Conservation (phyloP, 2,329 filamentous ascomycete species). For the Epichloe hybrida region DNA sequence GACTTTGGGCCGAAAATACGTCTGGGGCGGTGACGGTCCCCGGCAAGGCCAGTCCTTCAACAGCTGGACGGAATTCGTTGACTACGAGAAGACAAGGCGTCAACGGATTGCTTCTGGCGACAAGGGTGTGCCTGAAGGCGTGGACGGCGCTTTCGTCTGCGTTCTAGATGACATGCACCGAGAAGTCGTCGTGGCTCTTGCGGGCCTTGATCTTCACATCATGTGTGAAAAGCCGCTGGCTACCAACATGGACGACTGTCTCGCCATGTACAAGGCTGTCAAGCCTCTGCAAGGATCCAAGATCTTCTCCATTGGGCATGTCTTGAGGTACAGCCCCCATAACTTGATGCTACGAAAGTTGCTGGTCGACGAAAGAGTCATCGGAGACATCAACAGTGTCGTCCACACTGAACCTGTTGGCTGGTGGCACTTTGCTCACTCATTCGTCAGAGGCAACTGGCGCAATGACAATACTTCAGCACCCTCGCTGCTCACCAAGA, state of each 20-base stretch:
- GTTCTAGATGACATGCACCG: conserved; percentile 83
- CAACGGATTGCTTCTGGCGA: conserved; percentile 35
- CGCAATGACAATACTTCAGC: conserved; percentile 63
- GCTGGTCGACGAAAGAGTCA: conserved; percentile 57
- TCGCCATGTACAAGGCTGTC: conserved; percentile 55
- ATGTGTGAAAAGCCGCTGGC: conserved; percentile 94
- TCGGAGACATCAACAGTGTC: conserved; percentile 75
- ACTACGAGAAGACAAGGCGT: conserved; percentile 54
- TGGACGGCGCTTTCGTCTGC: conserved; percentile 50
- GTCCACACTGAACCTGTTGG: conserved; percentile 92
- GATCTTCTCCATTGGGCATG: conserved; percentile 87
- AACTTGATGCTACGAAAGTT: conserved; percentile 74
- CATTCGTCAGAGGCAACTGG: conserved; percentile 91
- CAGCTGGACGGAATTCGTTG: conserved; percentile 64
- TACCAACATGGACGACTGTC: conserved; percentile 63
- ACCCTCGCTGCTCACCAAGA: conserved; percentile 81
- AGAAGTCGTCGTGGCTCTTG: conserved; percentile 63
- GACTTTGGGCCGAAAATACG: conserved; percentile 55
- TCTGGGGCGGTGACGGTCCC: conserved; percentile 48
- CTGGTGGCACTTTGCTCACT: conserved; percentile 91
- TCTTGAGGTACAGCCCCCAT: conserved; percentile 78
- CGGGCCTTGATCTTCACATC: conserved; percentile 60
- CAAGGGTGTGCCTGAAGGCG: conserved; percentile 31
- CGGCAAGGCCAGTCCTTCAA: conserved; percentile 53
- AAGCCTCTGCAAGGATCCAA: conserved; percentile 17